Percentiles rank a stretch among this genome's conserved stretches.
Evolutionary conservation across 2,329 filamentous ascomycete species (phyloP).

Genomic region (Pestalotiopsis sp.): DNA sequence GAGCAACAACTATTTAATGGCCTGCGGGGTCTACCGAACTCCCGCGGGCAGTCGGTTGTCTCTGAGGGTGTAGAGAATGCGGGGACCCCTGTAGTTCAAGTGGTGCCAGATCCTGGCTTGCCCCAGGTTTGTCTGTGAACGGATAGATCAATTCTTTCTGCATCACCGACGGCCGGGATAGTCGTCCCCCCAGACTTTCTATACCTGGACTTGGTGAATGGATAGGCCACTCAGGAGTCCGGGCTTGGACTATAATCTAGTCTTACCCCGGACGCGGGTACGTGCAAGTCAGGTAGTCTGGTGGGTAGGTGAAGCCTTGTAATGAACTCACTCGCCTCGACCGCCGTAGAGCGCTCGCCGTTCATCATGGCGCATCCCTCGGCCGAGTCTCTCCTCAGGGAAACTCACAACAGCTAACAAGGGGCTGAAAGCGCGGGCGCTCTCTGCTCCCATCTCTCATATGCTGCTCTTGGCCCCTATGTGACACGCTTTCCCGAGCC

Average conservation of each 20-base stretch:
- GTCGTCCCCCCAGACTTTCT: background rate
- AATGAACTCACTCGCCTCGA: background rate
- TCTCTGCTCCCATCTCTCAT: background rate
- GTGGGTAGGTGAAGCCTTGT: background rate
- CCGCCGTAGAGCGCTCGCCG: background rate
- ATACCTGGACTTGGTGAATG: background rate
- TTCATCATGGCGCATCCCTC: background rate
- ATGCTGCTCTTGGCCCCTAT: background rate
- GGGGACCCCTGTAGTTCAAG: background rate
- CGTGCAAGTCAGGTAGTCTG: background rate
- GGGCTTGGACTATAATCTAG: background rate
- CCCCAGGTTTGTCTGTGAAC: background rate
- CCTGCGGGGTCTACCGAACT: background rate
- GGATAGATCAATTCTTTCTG: background rate
- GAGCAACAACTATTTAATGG: background rate
- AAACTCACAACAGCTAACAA: background rate
- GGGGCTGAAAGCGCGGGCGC: background rate
- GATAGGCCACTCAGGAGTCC: background rate
- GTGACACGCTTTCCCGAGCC: background rate
- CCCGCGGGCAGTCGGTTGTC: background rate
- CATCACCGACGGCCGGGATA: background rate
- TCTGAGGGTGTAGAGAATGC: background rate
- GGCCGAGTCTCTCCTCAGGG: background rate
- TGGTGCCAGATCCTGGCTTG: background rate
- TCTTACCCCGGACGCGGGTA: background rate